A percentile compares a stretch with the other conserved stretches of the same genome.
Evolutionary conservation across 768 basidiomycete genomes (phyloP).

Genomic region (Agrocybe chaxingu): DNA sequence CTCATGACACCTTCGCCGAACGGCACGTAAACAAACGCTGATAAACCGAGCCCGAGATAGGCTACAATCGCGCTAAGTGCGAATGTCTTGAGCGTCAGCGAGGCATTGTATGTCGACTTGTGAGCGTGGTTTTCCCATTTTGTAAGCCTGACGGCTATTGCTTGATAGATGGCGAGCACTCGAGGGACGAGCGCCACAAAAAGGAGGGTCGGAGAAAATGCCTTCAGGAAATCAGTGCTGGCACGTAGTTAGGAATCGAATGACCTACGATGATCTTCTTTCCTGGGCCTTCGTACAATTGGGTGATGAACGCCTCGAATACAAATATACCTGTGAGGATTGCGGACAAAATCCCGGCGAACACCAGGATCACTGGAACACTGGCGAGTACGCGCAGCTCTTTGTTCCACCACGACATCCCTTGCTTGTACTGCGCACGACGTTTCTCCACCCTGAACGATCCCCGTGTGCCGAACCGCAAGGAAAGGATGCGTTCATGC

Average conservation of each 20-base stretch:
- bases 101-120: conserved; percentile 70
- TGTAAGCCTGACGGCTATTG: conserved; percentile 66
- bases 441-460: conserved; percentile 74
- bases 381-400: conserved; percentile 67
- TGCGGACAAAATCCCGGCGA: conserved; percentile 63
- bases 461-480: conserved; percentile 78
- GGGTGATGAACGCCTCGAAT: conserved; percentile 86
- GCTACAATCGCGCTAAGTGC: conserved; percentile 85
- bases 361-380: conserved; percentile 70
- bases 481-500: conserved; percentile 76
- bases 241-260: neutral
- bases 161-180: conserved; percentile 70
- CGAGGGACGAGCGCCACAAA: conserved; percentile 81
- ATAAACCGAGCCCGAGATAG: conserved; percentile 86
- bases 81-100: conserved; percentile 89
- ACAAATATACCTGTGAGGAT: conserved; percentile 82
- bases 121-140: conserved; percentile 91
- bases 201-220: conserved; percentile 78
- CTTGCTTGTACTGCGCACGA: conserved; percentile 53
- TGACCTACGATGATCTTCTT: conserved; percentile 68
- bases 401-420: conserved; percentile 70
- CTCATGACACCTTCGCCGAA: conserved; percentile 86
- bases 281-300: conserved; percentile 87
- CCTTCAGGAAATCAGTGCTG: conserved; percentile 34
- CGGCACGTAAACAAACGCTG: conserved; percentile 95